Conservation (phyloP, 2,329 filamentous ascomycete genomes). For the Apiospora saccharicola region DNA sequence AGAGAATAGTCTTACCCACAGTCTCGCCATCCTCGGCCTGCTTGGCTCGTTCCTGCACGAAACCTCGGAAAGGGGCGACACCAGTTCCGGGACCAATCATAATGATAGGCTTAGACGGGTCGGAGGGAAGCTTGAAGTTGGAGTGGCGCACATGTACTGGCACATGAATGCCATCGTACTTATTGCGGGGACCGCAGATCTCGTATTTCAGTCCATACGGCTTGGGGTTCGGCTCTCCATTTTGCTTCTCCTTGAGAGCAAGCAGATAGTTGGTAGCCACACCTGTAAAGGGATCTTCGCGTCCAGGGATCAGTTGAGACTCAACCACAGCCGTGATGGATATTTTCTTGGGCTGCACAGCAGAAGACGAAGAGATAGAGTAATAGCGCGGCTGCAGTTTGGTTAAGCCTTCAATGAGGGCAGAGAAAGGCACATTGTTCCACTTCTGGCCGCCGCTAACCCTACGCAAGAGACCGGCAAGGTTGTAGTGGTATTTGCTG, state of each 20-base stretch:
- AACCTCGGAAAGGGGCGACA: slow-evolving; percentile 94
- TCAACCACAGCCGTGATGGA: slow-evolving; percentile 96
- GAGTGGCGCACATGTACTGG: slow-evolving; percentile 97
- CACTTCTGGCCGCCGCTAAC: slow-evolving; percentile 79
- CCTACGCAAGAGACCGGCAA: slow-evolving; percentile 81
- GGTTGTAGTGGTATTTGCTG: slow-evolving; percentile 82
- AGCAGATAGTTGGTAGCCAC: slow-evolving; percentile 97
- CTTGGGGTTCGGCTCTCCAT: slow-evolving; percentile 82
- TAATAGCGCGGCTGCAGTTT: slow-evolving; percentile 99
- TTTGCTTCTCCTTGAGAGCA: slow-evolving; percentile 95
- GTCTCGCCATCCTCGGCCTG: slow-evolving; percentile 80
- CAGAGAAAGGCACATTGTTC: slow-evolving; percentile 88
- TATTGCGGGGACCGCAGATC: slow-evolving; percentile 89
- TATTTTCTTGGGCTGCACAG: slow-evolving; percentile 93
- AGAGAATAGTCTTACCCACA: slow-evolving; percentile 87
- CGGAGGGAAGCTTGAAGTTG: slow-evolving; percentile 98
- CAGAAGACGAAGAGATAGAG: slow-evolving; percentile 96
- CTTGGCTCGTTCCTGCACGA: slow-evolving; percentile 91
- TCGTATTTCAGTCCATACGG: slow-evolving; percentile 87
- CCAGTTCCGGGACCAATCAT: slow-evolving; percentile 97
- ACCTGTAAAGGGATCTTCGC: slow-evolving; percentile 82
- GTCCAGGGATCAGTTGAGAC: slow-evolving; percentile 77
- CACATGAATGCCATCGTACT: slow-evolving; percentile 94
- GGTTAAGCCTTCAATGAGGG: slow-evolving; percentile 90
- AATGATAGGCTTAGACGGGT: slow-evolving; percentile 92